Evolutionary conservation across 306 rosid species (phyloP).

Genomic region (Rosa lucieae): DNA sequence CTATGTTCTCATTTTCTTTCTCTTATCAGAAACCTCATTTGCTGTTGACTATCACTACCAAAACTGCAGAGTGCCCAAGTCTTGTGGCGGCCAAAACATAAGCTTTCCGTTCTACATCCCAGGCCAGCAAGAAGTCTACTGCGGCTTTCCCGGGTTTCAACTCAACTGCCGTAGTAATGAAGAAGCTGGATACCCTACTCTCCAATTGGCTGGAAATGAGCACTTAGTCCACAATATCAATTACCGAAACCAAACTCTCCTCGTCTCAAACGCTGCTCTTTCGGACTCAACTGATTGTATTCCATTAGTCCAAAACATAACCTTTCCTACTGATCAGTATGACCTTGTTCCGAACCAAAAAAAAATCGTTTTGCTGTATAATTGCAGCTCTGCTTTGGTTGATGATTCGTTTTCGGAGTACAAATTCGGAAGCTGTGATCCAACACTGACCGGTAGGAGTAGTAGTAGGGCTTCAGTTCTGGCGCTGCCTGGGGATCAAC

Average conservation of each 20-base stretch:
- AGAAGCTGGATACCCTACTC: slow-evolving; percentile 24
- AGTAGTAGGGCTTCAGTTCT: too few relatives aligned
- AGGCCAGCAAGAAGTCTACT: slow-evolving; percentile 24
- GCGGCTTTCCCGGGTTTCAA: slow-evolving; percentile 61
- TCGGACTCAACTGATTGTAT: slow-evolving; percentile 16
- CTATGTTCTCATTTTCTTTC: slow-evolving; percentile 6
- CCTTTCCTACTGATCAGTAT: slow-evolving; percentile 2
- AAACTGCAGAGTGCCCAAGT: slow-evolving; percentile 30
- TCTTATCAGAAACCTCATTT: background rate
- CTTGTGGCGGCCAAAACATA: slow-evolving; percentile 42
- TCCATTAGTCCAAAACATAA: slow-evolving; percentile 8
- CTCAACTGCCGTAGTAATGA: slow-evolving; percentile 28
- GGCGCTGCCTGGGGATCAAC: slow-evolving; percentile 30
- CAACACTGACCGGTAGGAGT: too few relatives aligned
- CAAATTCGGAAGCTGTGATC: too few relatives aligned
- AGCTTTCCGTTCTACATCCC: slow-evolving; percentile 49
- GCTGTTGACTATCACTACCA: slow-evolving; percentile 23
- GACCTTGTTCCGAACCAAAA: background rate
- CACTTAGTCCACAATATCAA: slow-evolving; percentile 36
- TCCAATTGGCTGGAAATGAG: slow-evolving; percentile 20
- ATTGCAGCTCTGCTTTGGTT: slow-evolving; percentile 22
- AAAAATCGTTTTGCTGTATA: slow-evolving; percentile 21
- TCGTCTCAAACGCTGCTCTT: slow-evolving; percentile 40
- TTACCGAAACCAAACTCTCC: slow-evolving; percentile 29
- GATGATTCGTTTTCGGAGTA: background rate